These are phyloP conservation scores for Crithidia expoeki DNA, from an alignment of 208 protist species.

Conservation along the genomic window DNA sequence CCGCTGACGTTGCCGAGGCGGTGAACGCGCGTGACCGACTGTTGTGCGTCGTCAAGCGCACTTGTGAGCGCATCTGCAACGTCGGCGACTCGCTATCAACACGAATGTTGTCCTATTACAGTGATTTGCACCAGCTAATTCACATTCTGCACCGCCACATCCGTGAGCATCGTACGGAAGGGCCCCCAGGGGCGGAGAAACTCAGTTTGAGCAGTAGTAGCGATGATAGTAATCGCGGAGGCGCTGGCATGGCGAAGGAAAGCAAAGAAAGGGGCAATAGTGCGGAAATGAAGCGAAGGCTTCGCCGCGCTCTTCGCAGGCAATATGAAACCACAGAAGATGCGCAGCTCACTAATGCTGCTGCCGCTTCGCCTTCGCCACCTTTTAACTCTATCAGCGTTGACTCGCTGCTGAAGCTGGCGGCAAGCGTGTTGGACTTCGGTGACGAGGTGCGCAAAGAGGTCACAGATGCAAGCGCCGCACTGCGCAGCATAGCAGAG, in stretches of 20 bases:
- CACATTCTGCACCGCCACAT: slow-evolving; percentile 48
- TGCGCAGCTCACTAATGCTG: no score
- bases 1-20: background rate
- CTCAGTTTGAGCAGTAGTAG: background rate
- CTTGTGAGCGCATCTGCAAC: slow-evolving; percentile 47
- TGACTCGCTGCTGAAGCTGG: slow-evolving; percentile 53
- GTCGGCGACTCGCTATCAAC: slow-evolving; percentile 49
- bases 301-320: slow-evolving; percentile 1
- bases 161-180: slow-evolving; percentile 10
- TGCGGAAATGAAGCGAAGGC: background rate
- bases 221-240: slow-evolving; percentile 4
- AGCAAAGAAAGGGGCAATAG: background rate
- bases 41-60: slow-evolving; percentile 37
- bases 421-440: slow-evolving; percentile 79
- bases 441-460: slow-evolving; percentile 64
- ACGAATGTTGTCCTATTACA: slow-evolving; percentile 55
- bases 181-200: background rate
- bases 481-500: slow-evolving; percentile 39
- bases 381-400: background rate
- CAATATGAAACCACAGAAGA: slow-evolving; percentile 32
- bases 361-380: background rate
- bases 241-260: background rate
- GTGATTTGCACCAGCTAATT: slow-evolving; percentile 71
- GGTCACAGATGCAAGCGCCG: slow-evolving; percentile 45
- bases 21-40: slow-evolving; percentile 20